Base-by-base conservation (phyloP, 257 asterid genomes). In the Primulina eburnea region DNA sequence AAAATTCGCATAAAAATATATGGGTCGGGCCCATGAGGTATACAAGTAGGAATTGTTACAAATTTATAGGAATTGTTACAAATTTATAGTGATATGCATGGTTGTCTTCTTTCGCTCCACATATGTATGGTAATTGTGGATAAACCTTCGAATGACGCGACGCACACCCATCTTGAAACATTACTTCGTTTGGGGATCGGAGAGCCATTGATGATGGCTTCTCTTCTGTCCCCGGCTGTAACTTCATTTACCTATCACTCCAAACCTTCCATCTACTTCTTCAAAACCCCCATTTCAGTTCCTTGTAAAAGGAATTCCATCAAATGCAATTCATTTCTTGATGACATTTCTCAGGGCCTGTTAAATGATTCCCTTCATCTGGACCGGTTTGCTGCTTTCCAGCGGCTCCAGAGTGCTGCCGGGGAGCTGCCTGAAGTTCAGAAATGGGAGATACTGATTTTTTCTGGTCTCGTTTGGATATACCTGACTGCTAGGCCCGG, bases 401-500 rank as follows among this genome's bases (percentile, higher is more conserved):
- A 83, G 67, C 88, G 82, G 34, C 77, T 88, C 17, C 84, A 84
- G 76, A 75, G 73, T 33, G 70, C 76, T 9, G 11, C 84, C 3
- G 80, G 28, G 33, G 87, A 76, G 6, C 73, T 88, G 60, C 96
- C 96, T 2, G 89, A 87, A 33, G 64, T 32, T 60, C 84, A 90
- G 47, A 83, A 66, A 67, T 89, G 88, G 92, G 86, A 82, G 18
- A 8, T 88, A 3, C 47, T 89, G 16, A 69, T 85, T 37, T 76
- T 82, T 35, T 85, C 86, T 5, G 97, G 92, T 6, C 55, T 90
- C 61, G 62, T 81, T 12, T 94, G 96, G 99, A 67, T 89, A 72
- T 93, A 93, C 81, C 75, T 93, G 65, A 93, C 99, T 12, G 92
- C 97, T 28, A 82, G 97, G 74, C 99, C 97, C 0, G 99, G 99